These are phyloP conservation scores for Globisporangium spinosum DNA, from an alignment of 352 stramenopile species.

Conservation along the genomic window DNA sequence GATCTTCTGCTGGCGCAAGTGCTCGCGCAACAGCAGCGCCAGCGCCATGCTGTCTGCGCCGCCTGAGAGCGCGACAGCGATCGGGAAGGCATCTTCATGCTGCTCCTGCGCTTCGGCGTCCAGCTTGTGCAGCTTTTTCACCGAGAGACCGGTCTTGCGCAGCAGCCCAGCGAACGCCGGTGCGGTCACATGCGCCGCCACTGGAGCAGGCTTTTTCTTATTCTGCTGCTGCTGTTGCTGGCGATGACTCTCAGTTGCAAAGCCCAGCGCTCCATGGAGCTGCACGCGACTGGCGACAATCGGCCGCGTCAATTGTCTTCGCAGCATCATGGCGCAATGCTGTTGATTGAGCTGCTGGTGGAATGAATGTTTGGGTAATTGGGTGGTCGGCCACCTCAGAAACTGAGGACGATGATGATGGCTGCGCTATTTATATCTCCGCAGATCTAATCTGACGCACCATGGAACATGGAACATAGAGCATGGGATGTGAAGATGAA, in stretches of 20 bases:
- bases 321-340: not conserved
- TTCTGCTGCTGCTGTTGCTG: not conserved
- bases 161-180: conserved; percentile 33
- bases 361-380: not conserved
- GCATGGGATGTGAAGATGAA: not conserved
- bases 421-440: conserved; percentile 8
- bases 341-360: not conserved
- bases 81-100: conserved; percentile 28
- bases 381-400: conserved; percentile 4
- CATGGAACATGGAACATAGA: not conserved
- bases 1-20: conserved; percentile 41
- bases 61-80: conserved; percentile 73
- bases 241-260: not conserved
- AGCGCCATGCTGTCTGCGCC: conserved; percentile 82
- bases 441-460: not conserved
- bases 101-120: conserved; percentile 23
- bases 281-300: not conserved
- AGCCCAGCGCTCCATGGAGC: conserved; percentile 7
- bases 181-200: conserved; percentile 25
- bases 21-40: conserved; percentile 68
- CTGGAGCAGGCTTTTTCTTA: no score
- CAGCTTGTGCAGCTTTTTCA: conserved; percentile 35
- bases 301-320: not conserved
- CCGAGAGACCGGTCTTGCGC: conserved; percentile 35
- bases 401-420: conserved; percentile 4